Percentiles rank a stretch among this genome's conserved stretches.
These are phyloP conservation scores for Lasiodiplodia hormozganensis DNA, from an alignment of 2,329 filamentous ascomycete genomes.

Conservation along the genomic window DNA sequence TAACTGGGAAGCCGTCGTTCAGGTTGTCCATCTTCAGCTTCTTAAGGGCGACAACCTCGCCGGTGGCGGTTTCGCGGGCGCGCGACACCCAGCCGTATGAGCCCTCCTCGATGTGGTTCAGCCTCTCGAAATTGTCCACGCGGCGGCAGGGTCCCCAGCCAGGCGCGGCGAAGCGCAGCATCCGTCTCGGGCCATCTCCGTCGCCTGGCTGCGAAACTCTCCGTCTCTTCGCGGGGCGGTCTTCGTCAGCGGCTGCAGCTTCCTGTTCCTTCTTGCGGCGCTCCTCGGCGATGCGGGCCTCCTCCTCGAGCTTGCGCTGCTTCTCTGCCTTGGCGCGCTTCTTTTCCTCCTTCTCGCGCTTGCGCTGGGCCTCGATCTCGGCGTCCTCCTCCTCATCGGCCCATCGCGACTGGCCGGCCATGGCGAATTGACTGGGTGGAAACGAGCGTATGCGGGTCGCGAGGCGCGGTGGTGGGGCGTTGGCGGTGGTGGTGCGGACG, in stretches of 20 bases:
- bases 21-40: conserved; percentile 85
- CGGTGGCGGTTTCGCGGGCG: conserved; percentile 75
- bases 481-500: not conserved
- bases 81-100: conserved; percentile 94
- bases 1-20: conserved; percentile 87
- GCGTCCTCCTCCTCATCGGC: conserved; percentile 83
- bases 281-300: conserved; percentile 36
- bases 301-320: conserved; percentile 70
- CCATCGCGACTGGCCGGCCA: conserved; percentile 77
- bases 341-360: conserved; percentile 87
- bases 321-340: conserved; percentile 84
- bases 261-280: conserved; percentile 42
- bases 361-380: conserved; percentile 73
- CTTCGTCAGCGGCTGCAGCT: conserved; percentile 26
- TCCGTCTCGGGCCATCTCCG: conserved; percentile 53
- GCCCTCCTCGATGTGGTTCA: conserved; percentile 98
- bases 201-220: conserved; percentile 64
- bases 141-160: conserved; percentile 76
- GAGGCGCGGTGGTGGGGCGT: not conserved
- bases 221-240: conserved; percentile 63
- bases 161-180: conserved; percentile 74
- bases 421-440: conserved; percentile 35
- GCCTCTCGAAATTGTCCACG: conserved; percentile 85
- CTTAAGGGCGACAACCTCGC: conserved; percentile 88
- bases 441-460: conserved; percentile 55